Conservation (phyloP, 1,139 yeast genomes). For the Spathaspora jeffriesii region DNA sequence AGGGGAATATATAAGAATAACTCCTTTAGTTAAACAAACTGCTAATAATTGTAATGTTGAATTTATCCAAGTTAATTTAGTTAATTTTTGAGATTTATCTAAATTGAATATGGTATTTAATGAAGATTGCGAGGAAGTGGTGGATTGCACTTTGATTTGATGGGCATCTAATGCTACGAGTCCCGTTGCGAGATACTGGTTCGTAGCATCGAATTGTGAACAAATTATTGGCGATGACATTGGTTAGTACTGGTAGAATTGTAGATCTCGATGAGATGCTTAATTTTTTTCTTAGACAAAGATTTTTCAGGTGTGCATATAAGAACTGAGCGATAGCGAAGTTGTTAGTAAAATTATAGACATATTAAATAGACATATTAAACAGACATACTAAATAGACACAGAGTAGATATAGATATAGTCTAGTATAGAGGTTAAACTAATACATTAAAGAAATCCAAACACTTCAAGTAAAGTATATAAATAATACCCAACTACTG, state of each 20-base stretch:
- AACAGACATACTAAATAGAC: too few species aligned
- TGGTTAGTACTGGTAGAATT: neutral
- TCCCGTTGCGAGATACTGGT: slow-evolving; percentile 65
- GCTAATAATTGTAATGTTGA: slow-evolving; percentile 45
- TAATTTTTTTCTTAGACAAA: neutral
- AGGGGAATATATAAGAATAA: slow-evolving; percentile 68
- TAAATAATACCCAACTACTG: too few species aligned
- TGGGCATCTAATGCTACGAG: slow-evolving; percentile 74
- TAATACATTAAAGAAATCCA: too few species aligned
- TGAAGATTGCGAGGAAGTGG: slow-evolving; percentile 31
- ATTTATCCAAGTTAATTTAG: slow-evolving; percentile 57
- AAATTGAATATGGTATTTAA: slow-evolving; percentile 47
- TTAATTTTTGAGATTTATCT: slow-evolving; percentile 55
- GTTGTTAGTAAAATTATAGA: too few species aligned
- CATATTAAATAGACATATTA: too few species aligned
- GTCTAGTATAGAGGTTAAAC: too few species aligned
- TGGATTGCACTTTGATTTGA: slow-evolving; percentile 65
- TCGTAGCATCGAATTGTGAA: slow-evolving; percentile 55
- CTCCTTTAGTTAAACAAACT: slow-evolving; percentile 68
- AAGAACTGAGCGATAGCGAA: too few species aligned
- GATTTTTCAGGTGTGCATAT: slow-evolving; percentile 1
- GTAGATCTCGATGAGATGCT: neutral
- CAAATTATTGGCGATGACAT: slow-evolving; percentile 22
- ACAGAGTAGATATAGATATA: too few species aligned
- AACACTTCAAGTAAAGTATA: too few species aligned